Evolutionary conservation across 1,284 basidiomycete species (phyloP).

Genomic region (Cryptococcus sp.): DNA sequence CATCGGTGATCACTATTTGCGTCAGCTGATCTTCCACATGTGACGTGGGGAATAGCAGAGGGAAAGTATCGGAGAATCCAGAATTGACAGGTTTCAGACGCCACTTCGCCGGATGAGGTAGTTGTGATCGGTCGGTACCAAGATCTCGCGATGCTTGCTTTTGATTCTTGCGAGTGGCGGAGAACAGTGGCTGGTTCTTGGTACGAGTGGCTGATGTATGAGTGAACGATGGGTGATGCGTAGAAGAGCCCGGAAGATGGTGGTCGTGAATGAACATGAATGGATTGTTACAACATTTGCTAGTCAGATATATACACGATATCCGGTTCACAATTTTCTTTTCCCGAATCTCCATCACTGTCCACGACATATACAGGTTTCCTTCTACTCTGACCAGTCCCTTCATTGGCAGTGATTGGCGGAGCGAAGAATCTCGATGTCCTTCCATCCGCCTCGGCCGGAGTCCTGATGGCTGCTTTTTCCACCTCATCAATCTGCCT

Average conservation of each 20-base stretch:
- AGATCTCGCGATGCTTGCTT: neutral
- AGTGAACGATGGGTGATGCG: too few species aligned
- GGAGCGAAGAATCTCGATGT: neutral
- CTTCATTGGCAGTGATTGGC: too few species aligned
- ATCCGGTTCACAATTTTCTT: neutral
- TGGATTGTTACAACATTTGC: too few species aligned
- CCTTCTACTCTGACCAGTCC: neutral
- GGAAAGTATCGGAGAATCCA: neutral
- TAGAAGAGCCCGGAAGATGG: too few species aligned
- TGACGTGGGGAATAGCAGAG: neutral
- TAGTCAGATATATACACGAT: neutral
- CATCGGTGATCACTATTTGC: too few species aligned
- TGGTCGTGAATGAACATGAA: too few species aligned
- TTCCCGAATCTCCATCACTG: neutral
- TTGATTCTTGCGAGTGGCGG: too few species aligned
- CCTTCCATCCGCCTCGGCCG: neutral
- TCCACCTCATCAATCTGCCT: constrained; percentile 12
- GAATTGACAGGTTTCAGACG: neutral
- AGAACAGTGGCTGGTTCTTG: neutral
- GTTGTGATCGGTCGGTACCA: neutral
- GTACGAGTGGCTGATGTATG: too few species aligned
- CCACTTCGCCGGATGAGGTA: neutral
- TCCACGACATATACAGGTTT: neutral
- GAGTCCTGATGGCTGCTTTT: neutral
- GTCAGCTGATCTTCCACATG: too few species aligned